These are phyloP conservation scores for Apiospora marii DNA, from an alignment of 2,329 filamentous ascomycete species.

Conservation along the genomic window DNA sequence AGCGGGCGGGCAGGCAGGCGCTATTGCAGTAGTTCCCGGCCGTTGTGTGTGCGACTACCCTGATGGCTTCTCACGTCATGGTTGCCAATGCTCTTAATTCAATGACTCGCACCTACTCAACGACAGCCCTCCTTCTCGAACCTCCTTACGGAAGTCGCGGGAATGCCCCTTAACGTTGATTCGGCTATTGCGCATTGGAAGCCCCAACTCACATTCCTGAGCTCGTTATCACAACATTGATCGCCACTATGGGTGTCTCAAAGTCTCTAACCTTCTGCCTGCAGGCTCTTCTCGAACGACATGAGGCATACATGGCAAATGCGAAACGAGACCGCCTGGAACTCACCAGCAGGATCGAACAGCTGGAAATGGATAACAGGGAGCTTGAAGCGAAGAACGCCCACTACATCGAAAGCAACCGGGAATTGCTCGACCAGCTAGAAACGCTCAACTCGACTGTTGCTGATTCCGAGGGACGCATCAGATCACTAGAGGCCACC, in stretches of 20 bases:
- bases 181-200: slow-evolving; percentile 32
- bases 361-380: slow-evolving; percentile 77
- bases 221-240: slow-evolving; percentile 7
- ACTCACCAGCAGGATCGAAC: slow-evolving; percentile 76
- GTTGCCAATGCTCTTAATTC: not conserved
- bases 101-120: slow-evolving; percentile 1
- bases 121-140: not conserved
- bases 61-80: slow-evolving; percentile 18
- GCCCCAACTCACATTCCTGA: slow-evolving; percentile 28
- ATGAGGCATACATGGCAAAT: slow-evolving; percentile 94
- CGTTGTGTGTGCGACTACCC: not conserved
- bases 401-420: slow-evolving; percentile 82
- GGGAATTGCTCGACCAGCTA: slow-evolving; percentile 80
- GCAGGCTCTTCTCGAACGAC: slow-evolving; percentile 88
- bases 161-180: slow-evolving; percentile 16
- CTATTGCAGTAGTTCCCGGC: slow-evolving; percentile 16
- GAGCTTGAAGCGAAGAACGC: slow-evolving; percentile 80
- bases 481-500: slow-evolving; percentile 78
- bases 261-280: slow-evolving; percentile 75
- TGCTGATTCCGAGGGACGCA: slow-evolving; percentile 79
- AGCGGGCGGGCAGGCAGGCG: not conserved
- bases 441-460: slow-evolving; percentile 84
- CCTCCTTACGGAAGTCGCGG: slow-evolving; percentile 2
- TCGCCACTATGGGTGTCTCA: slow-evolving; percentile 36
- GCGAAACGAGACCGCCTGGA: slow-evolving; percentile 84